Conservation (phyloP, 257 asterid genomes). For the Paulownia fortunei region DNA sequence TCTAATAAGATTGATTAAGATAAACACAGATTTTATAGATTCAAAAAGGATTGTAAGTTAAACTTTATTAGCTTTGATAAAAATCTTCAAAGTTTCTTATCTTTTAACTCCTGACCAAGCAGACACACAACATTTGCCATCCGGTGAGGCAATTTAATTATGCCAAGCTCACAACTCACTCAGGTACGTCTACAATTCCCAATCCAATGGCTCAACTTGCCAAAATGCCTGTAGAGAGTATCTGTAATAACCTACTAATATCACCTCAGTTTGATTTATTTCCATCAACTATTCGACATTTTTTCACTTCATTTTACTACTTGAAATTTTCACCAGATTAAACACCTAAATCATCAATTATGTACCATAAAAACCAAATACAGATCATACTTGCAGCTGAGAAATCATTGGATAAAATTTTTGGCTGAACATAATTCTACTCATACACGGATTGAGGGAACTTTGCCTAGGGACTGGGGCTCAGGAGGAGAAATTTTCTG, state of each 20-base stretch:
- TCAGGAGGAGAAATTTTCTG: neutral
- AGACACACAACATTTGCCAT: neutral
- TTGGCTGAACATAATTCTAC: neutral
- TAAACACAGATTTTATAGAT: neutral
- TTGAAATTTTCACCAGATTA: neutral
- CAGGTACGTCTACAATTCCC: neutral
- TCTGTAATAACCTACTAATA: neutral
- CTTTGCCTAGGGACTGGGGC: neutral
- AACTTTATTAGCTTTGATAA: neutral
- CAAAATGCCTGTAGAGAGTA: neutral
- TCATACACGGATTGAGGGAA: neutral
- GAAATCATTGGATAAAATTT: neutral
- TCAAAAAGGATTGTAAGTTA: neutral
- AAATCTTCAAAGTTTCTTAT: too few species aligned
- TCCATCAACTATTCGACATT: neutral
- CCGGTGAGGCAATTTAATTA: neutral
- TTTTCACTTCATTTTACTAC: neutral
- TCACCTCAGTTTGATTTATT: neutral
- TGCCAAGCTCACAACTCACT: neutral
- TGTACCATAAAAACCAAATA: neutral
- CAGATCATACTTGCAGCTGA: neutral
- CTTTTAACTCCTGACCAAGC: neutral
- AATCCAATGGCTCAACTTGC: neutral
- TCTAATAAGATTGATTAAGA: neutral
- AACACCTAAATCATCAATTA: neutral